Percentiles rank a stretch among this genome's conserved stretches.
Evolutionary conservation across 1,284 basidiomycete species (phyloP).

Genomic region (Tremellales sp.): DNA sequence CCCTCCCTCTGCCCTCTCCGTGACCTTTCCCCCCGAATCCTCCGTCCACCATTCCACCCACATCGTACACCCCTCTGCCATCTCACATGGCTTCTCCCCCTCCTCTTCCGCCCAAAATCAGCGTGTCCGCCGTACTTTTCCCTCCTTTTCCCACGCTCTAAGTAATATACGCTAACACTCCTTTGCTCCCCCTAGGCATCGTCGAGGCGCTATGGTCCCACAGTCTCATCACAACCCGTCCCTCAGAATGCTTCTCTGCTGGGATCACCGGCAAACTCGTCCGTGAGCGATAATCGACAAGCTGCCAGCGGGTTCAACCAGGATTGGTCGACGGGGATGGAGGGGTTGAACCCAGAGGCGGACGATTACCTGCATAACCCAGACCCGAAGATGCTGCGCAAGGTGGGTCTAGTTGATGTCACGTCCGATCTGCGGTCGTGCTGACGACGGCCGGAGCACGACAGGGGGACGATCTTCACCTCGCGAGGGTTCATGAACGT

Average conservation of each 20-base stretch:
- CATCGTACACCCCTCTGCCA: not conserved
- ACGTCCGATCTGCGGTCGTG: not conserved
- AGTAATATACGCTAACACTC: not conserved
- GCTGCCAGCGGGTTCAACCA: conserved; percentile 7
- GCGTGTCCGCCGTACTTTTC: not conserved
- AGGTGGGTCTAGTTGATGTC: conserved; percentile 29
- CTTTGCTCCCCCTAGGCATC: conserved; percentile 2
- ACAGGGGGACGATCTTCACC: conserved; percentile 64
- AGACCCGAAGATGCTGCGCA: conserved; percentile 62
- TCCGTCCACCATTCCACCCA: not conserved
- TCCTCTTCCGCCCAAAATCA: not conserved
- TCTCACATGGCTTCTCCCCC: not conserved
- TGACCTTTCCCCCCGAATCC: not conserved
- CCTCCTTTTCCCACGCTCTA: not conserved
- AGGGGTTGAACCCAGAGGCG: conserved; percentile 39
- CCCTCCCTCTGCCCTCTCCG: too few relatives aligned
- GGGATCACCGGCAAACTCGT: conserved; percentile 12
- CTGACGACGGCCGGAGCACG: conserved; percentile 13
- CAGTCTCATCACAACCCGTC: conserved; percentile 25
- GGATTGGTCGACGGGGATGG: conserved; percentile 20
- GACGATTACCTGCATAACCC: conserved; percentile 51
- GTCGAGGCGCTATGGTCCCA: conserved; percentile 34
- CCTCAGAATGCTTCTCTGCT: conserved; percentile 26
- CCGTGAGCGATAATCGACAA: conserved; percentile 8
- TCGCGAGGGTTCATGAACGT: conserved; percentile 68